Evolutionary conservation across 495 filamentous ascomycete species (phyloP), one percentile per base, ranked within the genome.

Genomic region (Xylaria grammica): DNA sequence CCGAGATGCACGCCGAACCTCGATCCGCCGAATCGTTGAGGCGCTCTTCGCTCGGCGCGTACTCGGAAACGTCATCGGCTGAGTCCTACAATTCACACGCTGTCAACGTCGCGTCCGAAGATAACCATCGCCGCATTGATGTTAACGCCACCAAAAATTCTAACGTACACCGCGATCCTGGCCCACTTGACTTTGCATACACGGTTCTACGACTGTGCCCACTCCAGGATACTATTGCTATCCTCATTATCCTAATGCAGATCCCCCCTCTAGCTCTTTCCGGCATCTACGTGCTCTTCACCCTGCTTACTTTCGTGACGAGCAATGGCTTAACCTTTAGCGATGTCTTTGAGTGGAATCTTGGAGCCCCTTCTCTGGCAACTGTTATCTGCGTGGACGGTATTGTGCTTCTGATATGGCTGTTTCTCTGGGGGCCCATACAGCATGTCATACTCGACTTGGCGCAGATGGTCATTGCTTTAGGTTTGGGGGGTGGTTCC

Each of bases 241-340:
- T 99, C 74, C 84, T 99, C 74, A 97, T 99, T 76, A 90, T 99
- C 74, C 87, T 99, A 60, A 88, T 99, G 71, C 95, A 97, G 75
- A 87, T 97, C n/a, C 94, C 96, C 27, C 91, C 94, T 26, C 91
- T 93, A 69, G 86, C 96, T 60, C 84, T 98, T 63, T 93, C 93
- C 58, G 81, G 92, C 73, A 91, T 97, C 73, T 96, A 99, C 73
- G 89, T 93, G 71, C 85, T 98, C 65, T 99, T 97, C 81, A 93
- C 96, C 52, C 84, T 91, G 55, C 83, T 98, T 67, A 98, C 95
- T 30, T 97, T 97, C 74, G 93, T 97, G 67, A 81, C 84, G n/a
- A 79, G 85, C 60, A 79, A 80, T 46, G 81, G 83, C 52, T 75
- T 85, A 58, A 81, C 83, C 48, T 70, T 82, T 30, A 80, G 73